phyloP scores from a whole-genome alignment of 208 protist species.

The Trichomonas gallinae region DNA sequence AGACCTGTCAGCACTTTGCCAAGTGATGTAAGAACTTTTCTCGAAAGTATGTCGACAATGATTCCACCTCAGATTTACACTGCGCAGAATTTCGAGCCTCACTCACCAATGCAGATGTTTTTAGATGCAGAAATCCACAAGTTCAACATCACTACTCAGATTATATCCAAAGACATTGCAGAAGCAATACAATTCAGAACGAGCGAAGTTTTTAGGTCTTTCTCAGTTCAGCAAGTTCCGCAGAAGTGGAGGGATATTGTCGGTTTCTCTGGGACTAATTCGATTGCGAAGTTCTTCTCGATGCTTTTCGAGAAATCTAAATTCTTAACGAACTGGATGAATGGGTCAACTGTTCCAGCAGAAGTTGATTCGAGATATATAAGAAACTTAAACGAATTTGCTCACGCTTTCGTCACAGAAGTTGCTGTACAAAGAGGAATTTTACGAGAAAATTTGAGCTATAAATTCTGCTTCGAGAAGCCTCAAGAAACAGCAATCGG shows the following conservation, averaged over 20 bases:
- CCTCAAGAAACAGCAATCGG: background rate
- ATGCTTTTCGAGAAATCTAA: background rate
- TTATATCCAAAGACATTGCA: background rate
- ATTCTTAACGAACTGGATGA: background rate
- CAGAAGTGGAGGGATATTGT: background rate
- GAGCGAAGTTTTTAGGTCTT: background rate
- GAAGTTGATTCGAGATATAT: background rate
- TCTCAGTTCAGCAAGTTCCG: background rate
- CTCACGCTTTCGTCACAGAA: background rate
- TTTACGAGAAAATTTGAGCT: background rate
- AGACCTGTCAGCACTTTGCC: background rate
- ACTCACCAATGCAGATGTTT: background rate
- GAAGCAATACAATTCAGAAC: background rate
- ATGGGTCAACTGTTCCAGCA: background rate
- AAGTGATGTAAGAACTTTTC: background rate
- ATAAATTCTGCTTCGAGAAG: background rate
- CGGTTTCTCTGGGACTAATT: background rate
- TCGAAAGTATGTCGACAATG: background rate
- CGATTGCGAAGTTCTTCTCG: background rate
- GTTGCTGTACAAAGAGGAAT: background rate
- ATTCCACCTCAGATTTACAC: background rate
- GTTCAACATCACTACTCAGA: background rate
- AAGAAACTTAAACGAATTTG: background rate
- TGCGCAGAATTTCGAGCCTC: background rate
- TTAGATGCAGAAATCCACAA: background rate